Evolutionary conservation across 805 yeast genomes (phyloP).

Genomic region (Starmerella powellii): DNA sequence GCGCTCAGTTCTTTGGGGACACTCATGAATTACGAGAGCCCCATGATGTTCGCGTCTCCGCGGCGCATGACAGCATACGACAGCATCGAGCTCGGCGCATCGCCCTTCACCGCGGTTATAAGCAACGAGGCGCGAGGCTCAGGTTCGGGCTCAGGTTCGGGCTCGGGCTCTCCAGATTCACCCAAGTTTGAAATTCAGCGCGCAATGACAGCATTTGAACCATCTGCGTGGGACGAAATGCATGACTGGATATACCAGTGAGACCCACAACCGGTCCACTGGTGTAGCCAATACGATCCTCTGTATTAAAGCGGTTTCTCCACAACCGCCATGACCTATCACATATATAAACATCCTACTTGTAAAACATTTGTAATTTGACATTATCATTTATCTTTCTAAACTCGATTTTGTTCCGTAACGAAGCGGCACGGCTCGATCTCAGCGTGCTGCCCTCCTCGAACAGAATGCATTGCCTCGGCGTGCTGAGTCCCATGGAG

Average conservation of each 20-base stretch:
- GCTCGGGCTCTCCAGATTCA: slow-evolving; percentile 17
- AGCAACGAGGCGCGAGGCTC: slow-evolving; percentile 14
- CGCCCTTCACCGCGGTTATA: slow-evolving; percentile 11
- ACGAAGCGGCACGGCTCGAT: neutral
- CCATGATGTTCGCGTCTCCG: slow-evolving; percentile 15
- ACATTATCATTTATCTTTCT: neutral
- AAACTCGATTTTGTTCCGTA: neutral
- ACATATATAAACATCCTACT: neutral
- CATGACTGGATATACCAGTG: slow-evolving; percentile 21
- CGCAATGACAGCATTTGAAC: slow-evolving; percentile 22
- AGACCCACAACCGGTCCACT: slow-evolving; percentile 2
- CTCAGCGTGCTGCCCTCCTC: neutral
- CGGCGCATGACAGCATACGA: slow-evolving; percentile 9
- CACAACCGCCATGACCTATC: neutral
- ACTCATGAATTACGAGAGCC: slow-evolving; percentile 13
- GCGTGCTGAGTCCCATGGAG: neutral
- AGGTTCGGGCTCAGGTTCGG: no score
- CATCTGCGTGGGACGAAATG: slow-evolving; percentile 22
- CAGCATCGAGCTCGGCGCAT: slow-evolving; percentile 8
- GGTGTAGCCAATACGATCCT: neutral
- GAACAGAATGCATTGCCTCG: neutral
- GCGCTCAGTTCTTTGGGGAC: slow-evolving; percentile 5
- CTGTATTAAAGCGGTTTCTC: neutral
- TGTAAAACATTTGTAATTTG: slow-evolving; percentile 3
- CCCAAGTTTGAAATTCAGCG: slow-evolving; percentile 19